Conservation (phyloP, 805 yeast species). For the Teunomyces lycoperdinae region DNA sequence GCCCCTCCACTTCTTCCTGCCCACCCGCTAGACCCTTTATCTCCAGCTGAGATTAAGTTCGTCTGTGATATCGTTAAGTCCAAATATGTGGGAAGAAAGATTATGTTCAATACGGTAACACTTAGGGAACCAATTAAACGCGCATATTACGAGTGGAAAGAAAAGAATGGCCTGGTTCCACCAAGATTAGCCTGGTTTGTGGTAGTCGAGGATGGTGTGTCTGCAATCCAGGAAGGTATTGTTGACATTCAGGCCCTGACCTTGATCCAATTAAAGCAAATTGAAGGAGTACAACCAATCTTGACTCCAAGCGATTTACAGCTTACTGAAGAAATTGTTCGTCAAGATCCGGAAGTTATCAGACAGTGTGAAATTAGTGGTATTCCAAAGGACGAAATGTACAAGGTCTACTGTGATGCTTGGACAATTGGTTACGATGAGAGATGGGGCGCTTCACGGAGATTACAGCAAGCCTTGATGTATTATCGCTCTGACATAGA, state of each 20-base stretch:
- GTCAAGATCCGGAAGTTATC: conserved; percentile 69
- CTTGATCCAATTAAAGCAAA: conserved; percentile 45
- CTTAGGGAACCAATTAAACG: conserved; percentile 68
- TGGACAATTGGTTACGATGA: conserved; percentile 72
- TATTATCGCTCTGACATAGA: conserved; percentile 74
- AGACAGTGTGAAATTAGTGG: conserved; percentile 73
- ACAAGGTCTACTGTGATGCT: conserved; percentile 60
- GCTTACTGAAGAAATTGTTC: conserved; percentile 59
- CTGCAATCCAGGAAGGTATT: conserved; percentile 70
- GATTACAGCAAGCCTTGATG: conserved; percentile 79
- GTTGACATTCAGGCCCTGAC: conserved; percentile 53
- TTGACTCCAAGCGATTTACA: conserved; percentile 67
- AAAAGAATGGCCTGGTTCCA: conserved; percentile 56
- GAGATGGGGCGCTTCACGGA: conserved; percentile 73
- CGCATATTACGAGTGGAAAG: conserved; percentile 64
- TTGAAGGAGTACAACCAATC: conserved; percentile 70
- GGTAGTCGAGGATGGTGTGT: conserved; percentile 52
- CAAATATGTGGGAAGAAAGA: conserved; percentile 41
- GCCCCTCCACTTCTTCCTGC: conserved; percentile 54
- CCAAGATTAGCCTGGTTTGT: conserved; percentile 69
- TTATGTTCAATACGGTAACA: conserved; percentile 67
- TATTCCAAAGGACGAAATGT: conserved; percentile 59
- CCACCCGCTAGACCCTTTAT: conserved; percentile 72
- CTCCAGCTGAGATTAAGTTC: conserved; percentile 58
- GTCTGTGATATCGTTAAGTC: conserved; percentile 52